These are phyloP conservation scores for Misopates orontium DNA, from an alignment of 257 asterid species.

Conservation along the genomic window DNA sequence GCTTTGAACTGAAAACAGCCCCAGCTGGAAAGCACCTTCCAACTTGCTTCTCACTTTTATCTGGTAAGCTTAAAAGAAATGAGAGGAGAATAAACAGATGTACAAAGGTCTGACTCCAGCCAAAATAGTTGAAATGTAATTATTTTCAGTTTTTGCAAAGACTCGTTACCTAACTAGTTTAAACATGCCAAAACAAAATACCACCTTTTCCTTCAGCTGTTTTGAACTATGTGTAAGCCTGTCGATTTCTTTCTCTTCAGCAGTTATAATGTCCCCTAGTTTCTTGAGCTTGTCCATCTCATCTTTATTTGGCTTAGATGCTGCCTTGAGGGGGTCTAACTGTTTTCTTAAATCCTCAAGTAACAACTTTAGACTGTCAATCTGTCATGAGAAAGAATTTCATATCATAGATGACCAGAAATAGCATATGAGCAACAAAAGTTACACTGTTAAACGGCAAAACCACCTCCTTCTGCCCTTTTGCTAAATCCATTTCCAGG, in stretches of 20 bases:
- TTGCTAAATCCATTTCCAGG: slow-evolving; percentile 82
- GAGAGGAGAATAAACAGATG: neutral
- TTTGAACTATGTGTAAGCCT: slow-evolving; percentile 74
- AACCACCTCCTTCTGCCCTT: slow-evolving; percentile 78
- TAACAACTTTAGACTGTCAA: slow-evolving; percentile 68
- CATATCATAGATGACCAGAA: neutral
- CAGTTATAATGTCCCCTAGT: slow-evolving; percentile 55
- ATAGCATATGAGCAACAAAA: slow-evolving; percentile 19
- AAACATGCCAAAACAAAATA: slow-evolving; percentile 18
- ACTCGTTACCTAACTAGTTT: neutral
- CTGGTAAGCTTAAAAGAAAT: too few relatives aligned
- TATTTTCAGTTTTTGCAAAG: neutral
- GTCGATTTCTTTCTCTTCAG: slow-evolving; percentile 76
- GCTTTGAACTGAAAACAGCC: too few relatives aligned
- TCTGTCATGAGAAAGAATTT: slow-evolving; percentile 41
- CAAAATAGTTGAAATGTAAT: neutral
- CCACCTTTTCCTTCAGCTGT: slow-evolving; percentile 82
- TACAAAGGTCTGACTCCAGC: neutral
- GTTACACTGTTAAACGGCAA: slow-evolving; percentile 11
- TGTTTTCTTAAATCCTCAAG: slow-evolving; percentile 69
- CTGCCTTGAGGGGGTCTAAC: slow-evolving; percentile 62
- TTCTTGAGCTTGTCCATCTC: slow-evolving; percentile 70
- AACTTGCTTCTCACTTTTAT: too few relatives aligned
- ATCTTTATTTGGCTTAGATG: slow-evolving; percentile 65
- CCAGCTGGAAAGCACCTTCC: too few relatives aligned